Base-by-base conservation (phyloP, 129 eudicot species). In the Chrysanthemum makinoi region DNA sequence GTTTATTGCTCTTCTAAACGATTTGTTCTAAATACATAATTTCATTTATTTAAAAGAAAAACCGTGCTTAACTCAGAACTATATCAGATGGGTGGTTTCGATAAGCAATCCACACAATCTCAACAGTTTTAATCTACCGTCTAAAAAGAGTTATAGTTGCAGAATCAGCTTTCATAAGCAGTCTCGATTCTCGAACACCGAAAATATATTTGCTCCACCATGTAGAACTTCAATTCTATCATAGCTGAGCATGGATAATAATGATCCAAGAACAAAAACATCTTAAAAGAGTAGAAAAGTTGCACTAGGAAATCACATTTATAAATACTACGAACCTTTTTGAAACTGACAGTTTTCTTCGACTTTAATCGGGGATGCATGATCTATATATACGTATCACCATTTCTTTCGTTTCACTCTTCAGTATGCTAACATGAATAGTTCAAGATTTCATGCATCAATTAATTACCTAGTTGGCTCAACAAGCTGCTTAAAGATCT, bases 401-500 rank as follows among this genome's bases (percentile, higher is more conserved):
- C 46, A 39, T 8, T 7, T 69, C 15, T 39, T 64, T 72, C 62
- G 10, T 48, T 26, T 60, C 4, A 35, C 50, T 7, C 10, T 56
- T 46, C 14, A 10, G 39, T 30, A 14, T 10, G 22, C 22, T 39
- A 14, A 20, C 35, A 17, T 0, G 8, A 39, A 39, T 39, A 39
- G 46, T 39, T 60, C 75, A 18, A 66, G 49, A 57, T 17, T 53
- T 47, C 65, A 70, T 43, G 67, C 65, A 52, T 63, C 30, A 71
- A 80, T 48, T 72, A 15, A 80, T 48, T 72, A 15, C 77, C 73
- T 26, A 80, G 83, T 81, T 83, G 89, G 79, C 88, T 80, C 39
- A 92, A 69, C 70, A 92, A 83, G 72, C 98, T 92, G 72, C 96
- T 86, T 26, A 92, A 70, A 4, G 98, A 92, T 78, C 98, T 83